These are phyloP conservation scores for Psilocybe tampanensis DNA, from an alignment of 768 basidiomycete species.

Conservation along the genomic window DNA sequence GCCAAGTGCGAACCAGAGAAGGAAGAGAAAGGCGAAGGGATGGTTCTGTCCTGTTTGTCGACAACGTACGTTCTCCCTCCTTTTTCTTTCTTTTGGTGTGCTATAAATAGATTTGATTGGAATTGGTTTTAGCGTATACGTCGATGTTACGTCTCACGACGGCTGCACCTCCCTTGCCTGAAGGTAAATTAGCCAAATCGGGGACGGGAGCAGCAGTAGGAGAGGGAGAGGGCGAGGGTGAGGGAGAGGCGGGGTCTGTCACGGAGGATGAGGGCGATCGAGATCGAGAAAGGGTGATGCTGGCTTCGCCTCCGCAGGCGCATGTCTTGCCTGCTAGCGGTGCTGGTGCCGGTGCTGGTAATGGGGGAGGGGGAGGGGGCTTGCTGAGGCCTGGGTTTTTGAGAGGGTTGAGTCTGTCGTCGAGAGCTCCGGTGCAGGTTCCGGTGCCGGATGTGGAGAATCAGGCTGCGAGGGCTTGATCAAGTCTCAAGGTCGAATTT, in stretches of 20 bases:
- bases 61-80: slow-evolving; percentile 78
- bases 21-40: slow-evolving; percentile 93
- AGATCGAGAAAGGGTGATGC: too few species aligned
- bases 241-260: too few species aligned
- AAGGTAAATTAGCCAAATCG: too few species aligned
- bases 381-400: slow-evolving; percentile 32
- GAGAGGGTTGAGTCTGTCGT: slow-evolving; percentile 27
- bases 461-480: slow-evolving; percentile 27
- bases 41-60: slow-evolving; percentile 98
- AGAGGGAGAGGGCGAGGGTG: too few species aligned
- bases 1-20: slow-evolving; percentile 47
- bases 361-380: slow-evolving; percentile 7
- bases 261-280: slow-evolving; percentile 25
- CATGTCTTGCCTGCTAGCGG: slow-evolving; percentile 5
- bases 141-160: slow-evolving; percentile 85
- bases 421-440: slow-evolving; percentile 11
- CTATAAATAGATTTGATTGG: neutral
- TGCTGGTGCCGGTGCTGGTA: slow-evolving; percentile 14
- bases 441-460: slow-evolving; percentile 32
- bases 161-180: slow-evolving; percentile 50
- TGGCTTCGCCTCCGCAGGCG: neutral
- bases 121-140: slow-evolving; percentile 75
- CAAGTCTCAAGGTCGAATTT: too few species aligned
- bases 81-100: neutral
- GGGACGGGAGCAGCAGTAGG: slow-evolving; percentile 22